Evolutionary conservation across 2,329 filamentous ascomycete species (phyloP).

Genomic region (Ustilaginoidea virens): DNA sequence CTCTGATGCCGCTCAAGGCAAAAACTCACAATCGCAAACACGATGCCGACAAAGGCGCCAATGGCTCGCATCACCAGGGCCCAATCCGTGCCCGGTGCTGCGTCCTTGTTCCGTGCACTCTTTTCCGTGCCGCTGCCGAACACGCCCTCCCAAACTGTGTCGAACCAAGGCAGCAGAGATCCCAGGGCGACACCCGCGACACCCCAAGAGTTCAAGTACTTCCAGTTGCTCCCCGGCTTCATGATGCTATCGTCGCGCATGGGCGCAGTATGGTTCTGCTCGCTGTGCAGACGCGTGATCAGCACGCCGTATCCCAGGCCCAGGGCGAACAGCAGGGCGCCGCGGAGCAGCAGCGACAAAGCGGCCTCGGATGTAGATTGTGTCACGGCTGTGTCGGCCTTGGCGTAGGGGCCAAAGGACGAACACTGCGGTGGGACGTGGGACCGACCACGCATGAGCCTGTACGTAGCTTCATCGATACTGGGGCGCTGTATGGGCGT

Average conservation of each 20-base stretch:
- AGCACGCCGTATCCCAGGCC: constrained; percentile 73
- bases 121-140: constrained; percentile 22
- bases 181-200: constrained; percentile 63
- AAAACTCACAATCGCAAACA: constrained; percentile 58
- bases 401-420: constrained; percentile 14
- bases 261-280: constrained; percentile 42
- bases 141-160: constrained; percentile 53
- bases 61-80: constrained; percentile 44
- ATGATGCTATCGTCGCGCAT: constrained; percentile 32
- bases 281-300: constrained; percentile 64
- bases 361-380: constrained; percentile 9
- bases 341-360: constrained; percentile 41
- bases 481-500: constrained; percentile 39
- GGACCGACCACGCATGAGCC: constrained; percentile 26
- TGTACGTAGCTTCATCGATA: constrained; percentile 28
- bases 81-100: constrained; percentile 50
- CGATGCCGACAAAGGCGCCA: constrained; percentile 45
- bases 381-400: constrained; percentile 10
- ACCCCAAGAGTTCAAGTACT: constrained; percentile 72
- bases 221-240: constrained; percentile 34
- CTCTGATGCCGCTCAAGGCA: no score
- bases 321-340: constrained; percentile 55
- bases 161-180: constrained; percentile 69
- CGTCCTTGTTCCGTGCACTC: constrained; percentile 12
- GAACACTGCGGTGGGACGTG: constrained; percentile 18